Evolutionary conservation across 768 basidiomycete species (phyloP), one percentile per base, ranked within the genome.

Genomic region (Auricularia cornea): DNA sequence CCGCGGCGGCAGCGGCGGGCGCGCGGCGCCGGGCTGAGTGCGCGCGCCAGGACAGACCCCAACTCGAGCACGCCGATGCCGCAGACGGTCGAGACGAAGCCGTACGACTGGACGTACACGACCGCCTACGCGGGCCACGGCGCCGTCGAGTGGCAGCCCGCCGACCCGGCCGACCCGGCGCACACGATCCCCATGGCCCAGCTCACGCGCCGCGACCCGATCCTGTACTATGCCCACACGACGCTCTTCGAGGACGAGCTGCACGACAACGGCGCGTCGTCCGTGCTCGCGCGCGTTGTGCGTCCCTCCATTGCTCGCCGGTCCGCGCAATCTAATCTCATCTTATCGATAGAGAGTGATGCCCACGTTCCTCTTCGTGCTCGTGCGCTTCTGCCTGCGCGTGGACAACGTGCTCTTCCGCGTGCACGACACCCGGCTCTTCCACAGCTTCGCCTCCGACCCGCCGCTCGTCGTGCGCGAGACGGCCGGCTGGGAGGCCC

Each of bases 71-170:
- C 84, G 14, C 84, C 88, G 0, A 84, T 91, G 76, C 89, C 91
- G 3, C 73, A 81, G 66, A 90, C 90, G 4, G 83, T 86, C 26
- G 71, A 81, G 0, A 88, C 92, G 8, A 97, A 95, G 68, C 89
- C 88, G 0, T 98, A 92, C 73, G 97, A 99, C 71, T 98, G 97
- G 97, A 99, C 97, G 12, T 98, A 97, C 73, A 97, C 95, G 2
- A 92, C 94, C 1, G 85, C 82, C 3, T 94, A 98, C 68, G 69
- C 85, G 0, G 97, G 96, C 0, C 85, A 88, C 65, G 20, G 64
- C 54, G 23, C 59, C 68, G 2, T 68, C 70, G 20, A 67, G 62
- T 38, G 64, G 67, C 71, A 64, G 23, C 72, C 81, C 30, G 84
- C 85, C 3, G 83, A 90, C 66, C 75, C 82, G 1, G 77, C 82